phyloP scores from a whole-genome alignment of 169 alveolate genomes.

The Ophryocystis elektroscirrha region DNA sequence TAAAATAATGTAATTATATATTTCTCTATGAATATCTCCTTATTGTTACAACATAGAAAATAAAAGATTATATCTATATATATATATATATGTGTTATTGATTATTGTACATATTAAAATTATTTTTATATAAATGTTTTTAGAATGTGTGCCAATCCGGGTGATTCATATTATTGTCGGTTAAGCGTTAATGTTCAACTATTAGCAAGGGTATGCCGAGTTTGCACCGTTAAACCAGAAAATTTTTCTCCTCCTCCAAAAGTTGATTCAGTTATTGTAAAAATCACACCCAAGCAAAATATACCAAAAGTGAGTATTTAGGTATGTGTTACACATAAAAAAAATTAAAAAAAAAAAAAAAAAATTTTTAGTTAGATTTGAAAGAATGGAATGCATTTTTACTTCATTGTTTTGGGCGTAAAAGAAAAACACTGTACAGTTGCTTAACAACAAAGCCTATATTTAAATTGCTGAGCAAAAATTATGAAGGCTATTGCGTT shows the following conservation, averaged over 20 bases:
- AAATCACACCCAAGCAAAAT: constrained; percentile 88
- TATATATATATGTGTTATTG: no score
- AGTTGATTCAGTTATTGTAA: constrained; percentile 91
- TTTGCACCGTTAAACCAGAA: constrained; percentile 80
- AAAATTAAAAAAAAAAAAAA: not conserved
- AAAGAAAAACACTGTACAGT: constrained; percentile 85
- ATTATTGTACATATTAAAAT: no score
- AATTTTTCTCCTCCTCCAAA: constrained; percentile 98
- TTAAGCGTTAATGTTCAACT: constrained; percentile 80
- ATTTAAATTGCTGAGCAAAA: no score
- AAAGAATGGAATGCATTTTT: constrained; percentile 95
- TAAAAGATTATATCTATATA: no score
- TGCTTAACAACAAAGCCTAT: no score
- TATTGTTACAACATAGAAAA: no score
- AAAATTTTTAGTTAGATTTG: constrained; percentile 49
- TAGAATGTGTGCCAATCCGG: constrained; percentile 74
- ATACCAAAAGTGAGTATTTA: constrained; percentile 59
- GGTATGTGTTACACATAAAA: constrained; percentile 15
- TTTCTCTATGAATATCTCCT: no score
- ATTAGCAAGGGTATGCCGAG: constrained; percentile 50
- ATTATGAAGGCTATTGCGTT: no score
- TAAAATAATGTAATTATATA: no score
- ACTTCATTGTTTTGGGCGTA: constrained; percentile 82
- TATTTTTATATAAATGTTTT: no score
- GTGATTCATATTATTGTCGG: constrained; percentile 80